Percentiles rank a stretch among this genome's conserved stretches.
phyloP scores from a whole-genome alignment of 108 stramenopile genomes.

The Ochromonas danica region DNA sequence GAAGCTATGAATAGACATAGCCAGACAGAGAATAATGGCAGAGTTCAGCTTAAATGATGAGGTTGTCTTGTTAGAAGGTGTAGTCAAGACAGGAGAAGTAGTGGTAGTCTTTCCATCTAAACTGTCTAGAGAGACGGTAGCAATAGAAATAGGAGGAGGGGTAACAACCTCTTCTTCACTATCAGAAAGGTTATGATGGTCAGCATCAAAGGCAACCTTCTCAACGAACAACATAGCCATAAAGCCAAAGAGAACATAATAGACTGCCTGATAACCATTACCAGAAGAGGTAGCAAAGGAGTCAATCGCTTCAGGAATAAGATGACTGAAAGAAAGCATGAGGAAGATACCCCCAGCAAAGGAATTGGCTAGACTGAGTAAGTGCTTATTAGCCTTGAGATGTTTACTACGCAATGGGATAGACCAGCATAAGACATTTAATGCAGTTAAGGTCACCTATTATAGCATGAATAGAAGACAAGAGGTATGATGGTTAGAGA shows the following conservation, averaged over 20 bases:
- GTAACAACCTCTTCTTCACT: too few species aligned
- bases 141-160: not conserved
- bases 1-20: constrained; percentile 86
- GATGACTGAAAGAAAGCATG: constrained; percentile 87
- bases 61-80: not conserved
- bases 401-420: constrained; percentile 73
- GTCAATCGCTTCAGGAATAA: constrained; percentile 79
- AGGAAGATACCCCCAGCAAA: constrained; percentile 95
- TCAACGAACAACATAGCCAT: constrained; percentile 93
- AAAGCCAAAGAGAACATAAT: constrained; percentile 78
- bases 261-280: constrained; percentile 38
- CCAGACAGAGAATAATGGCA: constrained; percentile 86
- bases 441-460: constrained; percentile 60
- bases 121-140: not conserved
- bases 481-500: not conserved
- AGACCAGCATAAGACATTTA: constrained; percentile 85
- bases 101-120: not conserved
- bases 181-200: too few species aligned
- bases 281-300: constrained; percentile 58
- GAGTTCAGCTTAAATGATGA: constrained; percentile 36
- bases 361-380: constrained; percentile 80
- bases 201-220: constrained; percentile 87
- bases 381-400: constrained; percentile 72
- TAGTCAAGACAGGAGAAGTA: not conserved
- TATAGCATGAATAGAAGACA: not conserved